Base-by-base conservation (phyloP, 345 rosid genomes). In the Anacardium occidentale region DNA sequence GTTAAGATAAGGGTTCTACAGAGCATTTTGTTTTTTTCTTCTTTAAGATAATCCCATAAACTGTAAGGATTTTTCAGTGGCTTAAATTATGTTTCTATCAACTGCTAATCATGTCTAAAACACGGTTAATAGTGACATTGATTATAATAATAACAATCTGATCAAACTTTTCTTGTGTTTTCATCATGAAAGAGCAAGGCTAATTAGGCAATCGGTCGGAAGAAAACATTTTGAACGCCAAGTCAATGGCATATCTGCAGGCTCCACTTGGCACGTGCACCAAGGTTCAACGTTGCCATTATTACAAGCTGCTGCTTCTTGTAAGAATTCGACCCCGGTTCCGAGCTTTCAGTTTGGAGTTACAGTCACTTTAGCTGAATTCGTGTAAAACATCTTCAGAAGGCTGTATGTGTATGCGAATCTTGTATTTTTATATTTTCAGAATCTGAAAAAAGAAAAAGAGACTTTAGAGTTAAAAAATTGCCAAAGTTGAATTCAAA, bases 261-360 rank as follows among this genome's bases (percentile, higher is more conserved):
- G 83, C 71, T 45, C 74, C 66, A 56, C 55, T 60, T 57, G 80
- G 81, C 88, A 83, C 88, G 90, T 86, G 90, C 72, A 68, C 54
- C 87, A 63, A 79, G 71, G 78, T 64, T 69, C 69, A 67, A 55
- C 74, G 70, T 26, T 21, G 48, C 59, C n/a, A 57, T 22, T 24
- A 66, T 13, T 32, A 76, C 61, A 70, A 73, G 32, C 44, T 29
- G 64, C 12, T 29, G 17, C 64, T 32, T 34, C 29, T 15, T 26
- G 37, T 25, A 26, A 68, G 13, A 42, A 1, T 9, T 0, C 73
- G 62, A 73, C 72, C 79, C 64, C 58, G 64, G 24, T 53, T 66
- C 26, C 58, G 45, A 50, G 24, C 14, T 44, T 15, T 3, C 40
- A 2, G 22, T 67, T 67, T 68, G 58, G 59, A 32, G n/a, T 71